These are phyloP conservation scores for Ophiostoma ulmi DNA, from an alignment of 2,329 filamentous ascomycete genomes.

Conservation along the genomic window DNA sequence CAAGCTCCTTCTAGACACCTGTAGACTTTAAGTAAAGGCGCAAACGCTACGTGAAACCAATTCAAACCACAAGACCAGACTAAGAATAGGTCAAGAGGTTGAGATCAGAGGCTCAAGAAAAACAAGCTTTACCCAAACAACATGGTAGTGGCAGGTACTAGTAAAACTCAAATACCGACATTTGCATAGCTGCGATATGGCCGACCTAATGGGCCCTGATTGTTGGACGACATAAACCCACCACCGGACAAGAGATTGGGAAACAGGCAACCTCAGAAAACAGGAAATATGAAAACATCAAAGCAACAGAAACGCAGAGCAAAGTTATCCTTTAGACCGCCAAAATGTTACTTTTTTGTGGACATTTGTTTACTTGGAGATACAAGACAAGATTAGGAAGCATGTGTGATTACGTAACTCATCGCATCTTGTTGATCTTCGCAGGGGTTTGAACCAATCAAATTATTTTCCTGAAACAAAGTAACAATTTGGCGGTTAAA, in stretches of 20 bases:
- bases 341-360: too few species aligned
- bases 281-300: background rate
- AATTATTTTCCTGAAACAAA: too few species aligned
- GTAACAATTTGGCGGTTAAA: too few species aligned
- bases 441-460: too few species aligned
- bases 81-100: background rate
- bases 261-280: background rate
- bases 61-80: background rate
- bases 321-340: background rate
- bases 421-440: too few species aligned
- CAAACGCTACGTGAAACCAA: background rate
- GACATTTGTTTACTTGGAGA: too few species aligned
- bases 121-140: background rate
- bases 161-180: background rate
- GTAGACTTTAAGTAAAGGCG: background rate
- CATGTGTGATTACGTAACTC: too few species aligned
- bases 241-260: background rate
- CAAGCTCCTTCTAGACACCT: background rate
- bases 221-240: background rate
- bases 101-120: background rate
- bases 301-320: slow-evolving; percentile 3
- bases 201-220: background rate
- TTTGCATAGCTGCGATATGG: background rate
- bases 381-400: too few species aligned
- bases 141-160: background rate